Base-by-base conservation (phyloP, 2,329 filamentous ascomycete genomes). In the Aspergillus quadrilineatus region DNA sequence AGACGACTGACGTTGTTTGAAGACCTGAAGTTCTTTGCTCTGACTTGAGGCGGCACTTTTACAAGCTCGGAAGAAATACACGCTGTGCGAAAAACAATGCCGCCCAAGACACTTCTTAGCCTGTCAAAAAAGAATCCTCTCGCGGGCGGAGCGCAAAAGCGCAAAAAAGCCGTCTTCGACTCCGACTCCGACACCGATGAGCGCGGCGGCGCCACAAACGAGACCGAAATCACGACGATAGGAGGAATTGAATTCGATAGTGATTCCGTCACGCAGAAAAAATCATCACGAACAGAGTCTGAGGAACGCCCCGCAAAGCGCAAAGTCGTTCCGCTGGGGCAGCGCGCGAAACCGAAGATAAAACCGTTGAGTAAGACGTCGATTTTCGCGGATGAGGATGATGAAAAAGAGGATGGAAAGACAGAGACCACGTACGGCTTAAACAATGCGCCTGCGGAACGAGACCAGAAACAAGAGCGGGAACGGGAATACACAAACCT, bases 101-200 rank as follows among this genome's bases (percentile, higher is more conserved):
- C 36, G 10, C 36, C 36, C 12, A 39, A 39, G 5, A 39, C n/a
- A n/a, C 36, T 14, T 4, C n/a, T 39, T 6, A 39, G n/a, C n/a
- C 36, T 39, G 12, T 14, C 36, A 12, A 39, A 39, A 15, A 39
- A 39, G 74, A 50, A 55, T 51, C 61, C 59, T n/a, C 69, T 69
- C 44, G 62, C 68, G n/a, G 66, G 67, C 17, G 61, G 66, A 30
- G 55, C 64, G n/a, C 74, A 77, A 59, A 80, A 80, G 61, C 77
- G 78, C 58, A 80, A 79, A 66, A 77, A 76, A 57, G 72, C 73
- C 10, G 72, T 79, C 36, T 79, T 80, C 63, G 77, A 75, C 58
- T 29, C 34, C 14, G 75, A 76, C 46, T 76, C 75, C 1, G 76
- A 76, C 36, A 66, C 69, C 29, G 74, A 76, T 42, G 57, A 64